Evolutionary conservation across 306 rosid species (phyloP).

Genomic region (Clitoria ternatea): DNA sequence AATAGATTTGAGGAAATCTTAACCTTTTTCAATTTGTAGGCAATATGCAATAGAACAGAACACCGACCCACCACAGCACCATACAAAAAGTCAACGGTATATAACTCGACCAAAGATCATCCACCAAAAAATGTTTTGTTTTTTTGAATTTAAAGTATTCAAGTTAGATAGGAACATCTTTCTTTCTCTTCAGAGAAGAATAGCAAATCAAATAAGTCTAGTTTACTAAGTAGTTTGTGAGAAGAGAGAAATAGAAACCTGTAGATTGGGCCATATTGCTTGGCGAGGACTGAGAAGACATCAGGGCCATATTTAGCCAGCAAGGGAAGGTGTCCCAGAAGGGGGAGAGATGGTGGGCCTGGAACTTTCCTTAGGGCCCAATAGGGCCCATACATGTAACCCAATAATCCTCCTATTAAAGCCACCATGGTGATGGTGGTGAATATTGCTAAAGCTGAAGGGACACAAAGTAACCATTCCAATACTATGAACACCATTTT

Average conservation of each 20-base stretch:
- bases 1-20: neutral
- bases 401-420: slow-evolving; percentile 42
- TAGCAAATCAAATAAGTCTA: neutral
- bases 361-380: slow-evolving; percentile 85
- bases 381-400: slow-evolving; percentile 62
- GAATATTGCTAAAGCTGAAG: slow-evolving; percentile 25
- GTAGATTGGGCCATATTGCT: slow-evolving; percentile 87
- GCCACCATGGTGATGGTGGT: slow-evolving; percentile 45
- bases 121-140: neutral
- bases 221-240: neutral
- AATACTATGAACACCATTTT: slow-evolving; percentile 25
- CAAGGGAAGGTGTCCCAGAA: slow-evolving; percentile 90
- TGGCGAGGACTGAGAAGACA: slow-evolving; percentile 79
- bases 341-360: slow-evolving; percentile 74
- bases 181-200: neutral
- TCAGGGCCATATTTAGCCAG: slow-evolving; percentile 89
- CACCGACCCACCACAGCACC: slow-evolving; percentile 3
- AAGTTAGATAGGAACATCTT: neutral
- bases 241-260: slow-evolving; percentile 38
- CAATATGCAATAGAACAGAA: neutral
- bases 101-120: neutral
- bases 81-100: neutral
- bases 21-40: neutral
- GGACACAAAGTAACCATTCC: slow-evolving; percentile 19
- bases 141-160: neutral